Conservation (phyloP, 163 green algal genomes). For the Prototheca wickerhamii region DNA sequence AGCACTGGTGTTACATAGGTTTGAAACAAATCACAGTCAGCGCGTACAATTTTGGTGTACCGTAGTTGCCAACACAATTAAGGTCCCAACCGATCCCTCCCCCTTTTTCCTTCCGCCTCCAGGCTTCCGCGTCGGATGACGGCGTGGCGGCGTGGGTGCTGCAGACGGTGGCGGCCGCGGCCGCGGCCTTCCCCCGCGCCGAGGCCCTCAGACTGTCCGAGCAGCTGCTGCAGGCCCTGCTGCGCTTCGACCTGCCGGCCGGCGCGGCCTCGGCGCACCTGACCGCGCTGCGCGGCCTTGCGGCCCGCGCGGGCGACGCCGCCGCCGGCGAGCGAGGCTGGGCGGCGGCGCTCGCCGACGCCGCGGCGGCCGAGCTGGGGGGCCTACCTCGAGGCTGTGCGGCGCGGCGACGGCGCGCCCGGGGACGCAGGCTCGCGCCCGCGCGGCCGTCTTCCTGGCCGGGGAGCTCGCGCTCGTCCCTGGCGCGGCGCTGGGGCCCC, state of each 20-base stretch:
- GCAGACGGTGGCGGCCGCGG: slow-evolving; percentile 51
- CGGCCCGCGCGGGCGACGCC: neutral
- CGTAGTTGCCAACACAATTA: too few species aligned
- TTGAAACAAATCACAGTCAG: too few species aligned
- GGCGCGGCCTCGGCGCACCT: slow-evolving; percentile 50
- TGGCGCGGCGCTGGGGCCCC: slow-evolving; percentile 10
- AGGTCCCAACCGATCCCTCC: too few species aligned
- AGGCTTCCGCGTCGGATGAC: slow-evolving; percentile 2
- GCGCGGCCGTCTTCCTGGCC: neutral
- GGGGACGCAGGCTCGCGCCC: neutral
- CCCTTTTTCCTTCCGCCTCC: neutral
- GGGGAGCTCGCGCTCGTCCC: slow-evolving; percentile 44
- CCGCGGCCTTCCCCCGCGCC: slow-evolving; percentile 41
- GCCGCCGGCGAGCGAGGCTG: slow-evolving; percentile 1
- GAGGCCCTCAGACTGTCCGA: slow-evolving; percentile 44
- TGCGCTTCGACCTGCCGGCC: slow-evolving; percentile 46
- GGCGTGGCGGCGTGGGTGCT: slow-evolving; percentile 40
- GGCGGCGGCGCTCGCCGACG: slow-evolving; percentile 2
- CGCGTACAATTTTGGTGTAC: too few species aligned
- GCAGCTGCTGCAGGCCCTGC: slow-evolving; percentile 52
- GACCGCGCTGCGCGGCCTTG: slow-evolving; percentile 45
- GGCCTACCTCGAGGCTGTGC: slow-evolving; percentile 6
- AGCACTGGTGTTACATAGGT: too few species aligned
- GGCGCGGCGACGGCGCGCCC: neutral
- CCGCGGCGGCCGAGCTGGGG: slow-evolving; percentile 3